Evolutionary conservation across 2,329 filamentous ascomycete species (phyloP), one percentile per base, ranked within the genome.

Genomic region (Xylariaceae sp.): DNA sequence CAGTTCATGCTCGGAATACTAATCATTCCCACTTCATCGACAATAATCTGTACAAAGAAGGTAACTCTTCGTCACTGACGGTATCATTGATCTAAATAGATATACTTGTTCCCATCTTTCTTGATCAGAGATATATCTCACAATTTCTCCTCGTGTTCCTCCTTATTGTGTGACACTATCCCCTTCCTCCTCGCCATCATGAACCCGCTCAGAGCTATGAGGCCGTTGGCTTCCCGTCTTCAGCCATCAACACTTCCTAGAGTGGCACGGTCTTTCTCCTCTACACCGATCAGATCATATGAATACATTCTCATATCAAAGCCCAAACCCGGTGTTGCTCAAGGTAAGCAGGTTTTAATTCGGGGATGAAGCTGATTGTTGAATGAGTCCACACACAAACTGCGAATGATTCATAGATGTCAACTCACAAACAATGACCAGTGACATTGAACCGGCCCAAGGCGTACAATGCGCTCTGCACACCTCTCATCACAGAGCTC

Each of bases 381-480:
- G 30, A 47, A 39, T 10, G 39, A 41, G 9, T n/a, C 30, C 30
- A 49, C 4, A 7, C 4, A 41, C 23, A 51, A 51, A 17, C 18
- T 9, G 9, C 4, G 23, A 48, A 17, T 7, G 11, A 55, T 54
- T 39, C 45, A 41, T 30, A 44, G 49, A 44, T 5, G 17, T 50
- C 10, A n/a, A 50, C 61, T 63, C 59, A 58, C 58, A 63, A 59
- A 53, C 55, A 51, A 35, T 51, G 30, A 51, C 50, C 57, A 97
- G 93, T 97, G 71, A 94, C 92, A 11, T 80, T 99, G 65, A 91
- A 95, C 82, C 89, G 94, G 50, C 94, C 94, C 64, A 96, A 95
- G 81, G 92, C 93, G 50, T 86, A 96, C 71, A 99, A 99, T 75
- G 94, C 94, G 51, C 85, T 99, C 65, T 93, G 84, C 76, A 94